Conservation (phyloP, 2,329 filamentous ascomycete species). For the Pochonia chlamydosporia region DNA sequence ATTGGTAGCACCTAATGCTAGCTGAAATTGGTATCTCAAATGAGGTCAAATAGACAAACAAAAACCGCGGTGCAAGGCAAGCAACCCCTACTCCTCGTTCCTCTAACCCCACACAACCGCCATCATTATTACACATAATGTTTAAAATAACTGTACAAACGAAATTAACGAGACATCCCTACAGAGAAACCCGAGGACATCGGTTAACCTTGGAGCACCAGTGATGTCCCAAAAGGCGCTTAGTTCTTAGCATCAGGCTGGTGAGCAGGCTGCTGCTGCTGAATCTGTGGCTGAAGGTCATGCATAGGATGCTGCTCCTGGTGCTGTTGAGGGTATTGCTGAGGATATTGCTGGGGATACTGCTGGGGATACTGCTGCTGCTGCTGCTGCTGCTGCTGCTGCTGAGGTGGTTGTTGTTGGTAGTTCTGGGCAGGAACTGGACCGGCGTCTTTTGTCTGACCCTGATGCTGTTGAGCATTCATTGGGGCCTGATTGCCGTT, state of each 20-base stretch:
- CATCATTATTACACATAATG: no score
- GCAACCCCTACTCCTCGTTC: not conserved
- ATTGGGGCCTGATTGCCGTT: constrained; percentile 9
- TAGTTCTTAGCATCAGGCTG: constrained; percentile 2
- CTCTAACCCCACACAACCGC: not conserved
- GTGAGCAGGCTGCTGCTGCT: not conserved
- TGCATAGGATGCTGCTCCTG: constrained; percentile 5
- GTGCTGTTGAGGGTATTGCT: no score
- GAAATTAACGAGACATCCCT: no score
- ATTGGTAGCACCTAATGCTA: not conserved
- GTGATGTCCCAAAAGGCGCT: not conserved
- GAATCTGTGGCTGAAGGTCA: constrained; percentile 1
- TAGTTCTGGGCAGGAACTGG: not conserved
- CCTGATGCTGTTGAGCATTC: constrained; percentile 3
- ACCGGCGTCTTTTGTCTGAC: not conserved
- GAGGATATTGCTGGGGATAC: not conserved
- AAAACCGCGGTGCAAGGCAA: not conserved
- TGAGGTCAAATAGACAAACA: not conserved
- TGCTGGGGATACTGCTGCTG: not conserved
- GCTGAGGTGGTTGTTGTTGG: constrained; percentile 1
- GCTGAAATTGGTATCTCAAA: not conserved
- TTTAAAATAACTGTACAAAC: not conserved
- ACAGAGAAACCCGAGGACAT: no score
- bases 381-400: not conserved
- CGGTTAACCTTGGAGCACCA: not conserved